phyloP scores from a whole-genome alignment of 306 rosid species.

The Trichosanthes cucumerina region DNA sequence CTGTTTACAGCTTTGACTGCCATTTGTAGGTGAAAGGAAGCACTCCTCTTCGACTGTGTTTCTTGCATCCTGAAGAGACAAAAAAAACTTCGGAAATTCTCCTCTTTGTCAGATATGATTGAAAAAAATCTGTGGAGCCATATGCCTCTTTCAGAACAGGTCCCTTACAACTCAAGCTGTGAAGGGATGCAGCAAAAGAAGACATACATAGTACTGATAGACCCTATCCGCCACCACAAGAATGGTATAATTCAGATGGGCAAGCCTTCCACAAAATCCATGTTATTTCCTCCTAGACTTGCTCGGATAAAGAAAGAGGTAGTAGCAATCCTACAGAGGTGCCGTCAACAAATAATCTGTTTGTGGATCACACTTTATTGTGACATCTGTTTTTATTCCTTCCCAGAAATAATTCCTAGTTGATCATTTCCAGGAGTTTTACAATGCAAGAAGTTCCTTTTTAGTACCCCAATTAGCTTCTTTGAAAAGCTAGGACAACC shows the following conservation, averaged over 20 bases:
- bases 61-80: background rate
- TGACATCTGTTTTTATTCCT: background rate
- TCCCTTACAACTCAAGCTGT: background rate
- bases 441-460: background rate
- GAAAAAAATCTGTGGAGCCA: background rate
- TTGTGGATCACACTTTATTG: background rate
- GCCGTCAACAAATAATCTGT: background rate
- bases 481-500: background rate
- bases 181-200: background rate
- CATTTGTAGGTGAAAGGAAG: background rate
- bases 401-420: background rate
- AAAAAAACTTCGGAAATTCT: background rate
- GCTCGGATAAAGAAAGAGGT: background rate
- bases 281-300: background rate
- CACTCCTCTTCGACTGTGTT: background rate
- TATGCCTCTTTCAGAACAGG: background rate
- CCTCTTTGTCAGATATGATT: background rate
- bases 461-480: background rate
- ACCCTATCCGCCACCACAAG: background rate
- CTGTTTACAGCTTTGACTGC: slow-evolving; percentile 2
- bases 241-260: background rate
- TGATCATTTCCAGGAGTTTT: background rate
- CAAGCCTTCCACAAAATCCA: background rate
- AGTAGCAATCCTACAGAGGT: background rate
- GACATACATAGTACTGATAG: background rate